phyloP scores from a whole-genome alignment of 345 rosid genomes.

The Dovyalis caffra region DNA sequence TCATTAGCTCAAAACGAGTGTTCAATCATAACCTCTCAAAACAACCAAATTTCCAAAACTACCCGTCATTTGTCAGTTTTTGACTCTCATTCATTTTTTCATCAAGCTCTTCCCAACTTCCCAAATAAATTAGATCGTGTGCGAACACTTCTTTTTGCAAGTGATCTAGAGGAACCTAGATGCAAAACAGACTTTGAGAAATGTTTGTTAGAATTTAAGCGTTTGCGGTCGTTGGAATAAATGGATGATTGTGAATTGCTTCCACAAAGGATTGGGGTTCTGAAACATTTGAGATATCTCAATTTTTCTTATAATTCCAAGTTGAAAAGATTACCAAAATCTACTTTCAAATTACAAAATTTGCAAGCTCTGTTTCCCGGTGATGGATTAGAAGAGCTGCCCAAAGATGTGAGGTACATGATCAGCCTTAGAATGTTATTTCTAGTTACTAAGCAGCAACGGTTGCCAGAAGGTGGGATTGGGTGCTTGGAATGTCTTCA shows the following conservation, averaged over 20 bases:
- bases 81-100: neutral
- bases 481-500: slow-evolving; percentile 23
- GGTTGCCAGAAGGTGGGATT: slow-evolving; percentile 8
- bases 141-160: slow-evolving; percentile 12
- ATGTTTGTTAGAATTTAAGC: neutral
- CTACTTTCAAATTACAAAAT: neutral
- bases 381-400: slow-evolving; percentile 1
- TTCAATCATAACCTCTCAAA: neutral
- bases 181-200: slow-evolving; percentile 11
- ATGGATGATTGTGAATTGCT: neutral
- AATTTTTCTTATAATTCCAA: neutral
- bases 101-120: neutral
- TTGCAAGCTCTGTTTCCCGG: neutral
- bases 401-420: slow-evolving; percentile 4
- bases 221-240: slow-evolving; percentile 7
- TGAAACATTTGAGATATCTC: slow-evolving; percentile 15
- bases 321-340: neutral
- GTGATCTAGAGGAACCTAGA: neutral
- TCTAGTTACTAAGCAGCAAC: neutral
- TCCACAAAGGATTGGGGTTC: slow-evolving; percentile 12
- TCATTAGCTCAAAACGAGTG: slow-evolving; percentile 20
- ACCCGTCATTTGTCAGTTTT: slow-evolving; percentile 14
- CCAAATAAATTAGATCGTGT: neutral
- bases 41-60: neutral
- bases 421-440: neutral